Evolutionary conservation across 345 rosid species (phyloP), one percentile per base, ranked within the genome.

Genomic region (Boechera divaricarpa): DNA sequence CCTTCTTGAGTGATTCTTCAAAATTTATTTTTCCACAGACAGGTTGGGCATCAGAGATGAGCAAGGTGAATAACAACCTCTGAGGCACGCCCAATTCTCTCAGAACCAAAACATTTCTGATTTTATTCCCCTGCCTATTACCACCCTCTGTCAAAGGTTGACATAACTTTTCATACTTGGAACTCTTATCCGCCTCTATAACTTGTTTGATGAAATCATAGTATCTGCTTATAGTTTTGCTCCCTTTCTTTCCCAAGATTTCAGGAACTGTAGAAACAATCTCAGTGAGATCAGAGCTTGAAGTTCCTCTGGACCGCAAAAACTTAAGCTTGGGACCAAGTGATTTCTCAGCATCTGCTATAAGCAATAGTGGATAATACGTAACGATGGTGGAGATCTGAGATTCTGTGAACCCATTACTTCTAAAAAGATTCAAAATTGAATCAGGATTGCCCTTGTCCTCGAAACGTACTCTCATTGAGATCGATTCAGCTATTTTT

Each of bases 271-370:
- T 10, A 2, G 61, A 33, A 3, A 82, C 5, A 52, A 4, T 24
- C 3, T 21, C 52, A 44, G 59, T 52, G 15, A 68, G 15, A 0
- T 5, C 45, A 63, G 47, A 69, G 13, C 10, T 64, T 42, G 67
- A 33, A 38, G 35, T 70, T 78, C 57, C 74, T 66, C 53, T 77
- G 1, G 57, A 82, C 2, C 1, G 3, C 5, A 24, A 63, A 73
- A 54, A 11, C 49, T 18, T 1, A 8, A 82, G 56, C 61, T 82
- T 82, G n/a, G 83, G 88, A 41, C 4, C 66, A 28, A 81, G 41
- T 0, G 70, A 60, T 18, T n/a, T 74, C 67, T 74, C 64, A 31
- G 53, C 56, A 59, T 73, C 49, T 3, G 0, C 6, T 4, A 38
- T 1, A 33, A 85, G 85, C 57, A 85, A 3, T 1, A 0, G 0